Evolutionary conservation across 768 basidiomycete species (phyloP).

Genomic region (Kwoniella bestiolae): DNA sequence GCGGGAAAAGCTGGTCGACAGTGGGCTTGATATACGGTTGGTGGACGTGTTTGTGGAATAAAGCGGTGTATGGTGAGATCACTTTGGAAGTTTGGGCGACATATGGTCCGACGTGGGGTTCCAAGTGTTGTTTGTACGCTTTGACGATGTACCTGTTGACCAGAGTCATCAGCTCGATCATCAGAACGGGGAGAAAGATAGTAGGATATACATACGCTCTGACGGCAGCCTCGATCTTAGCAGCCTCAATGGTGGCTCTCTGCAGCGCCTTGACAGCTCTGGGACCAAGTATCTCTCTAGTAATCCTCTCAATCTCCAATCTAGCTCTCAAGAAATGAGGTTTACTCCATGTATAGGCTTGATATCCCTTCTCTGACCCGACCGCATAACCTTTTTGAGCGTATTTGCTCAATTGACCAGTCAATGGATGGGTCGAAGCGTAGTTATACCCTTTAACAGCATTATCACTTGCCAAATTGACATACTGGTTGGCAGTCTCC

Average conservation of each 20-base stretch:
- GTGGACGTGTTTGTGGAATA: constrained; percentile 40
- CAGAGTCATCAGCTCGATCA: neutral
- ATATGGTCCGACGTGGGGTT: constrained; percentile 48
- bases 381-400: constrained; percentile 28
- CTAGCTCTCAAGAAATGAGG: constrained; percentile 35
- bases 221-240: constrained; percentile 22
- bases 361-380: constrained; percentile 18
- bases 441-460: constrained; percentile 29
- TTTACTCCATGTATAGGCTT: constrained; percentile 37
- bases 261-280: constrained; percentile 29
- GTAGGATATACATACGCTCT: constrained; percentile 33
- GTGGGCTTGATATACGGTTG: constrained; percentile 43
- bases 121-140: constrained; percentile 41
- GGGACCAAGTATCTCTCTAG: constrained; percentile 39
- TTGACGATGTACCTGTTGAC: constrained; percentile 12
- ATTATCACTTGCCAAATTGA: constrained; percentile 11
- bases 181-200: neutral
- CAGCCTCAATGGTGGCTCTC: constrained; percentile 20
- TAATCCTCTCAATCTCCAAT: constrained; percentile 28
- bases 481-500: constrained; percentile 29
- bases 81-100: constrained; percentile 21
- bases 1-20: constrained; percentile 34
- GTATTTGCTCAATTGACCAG: constrained; percentile 30
- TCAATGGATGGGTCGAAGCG: constrained; percentile 41
- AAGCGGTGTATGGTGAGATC: constrained; percentile 32